Base-by-base conservation (phyloP, 192 early-diverging fungal genomes). In the Nowakowskiella sp. region DNA sequence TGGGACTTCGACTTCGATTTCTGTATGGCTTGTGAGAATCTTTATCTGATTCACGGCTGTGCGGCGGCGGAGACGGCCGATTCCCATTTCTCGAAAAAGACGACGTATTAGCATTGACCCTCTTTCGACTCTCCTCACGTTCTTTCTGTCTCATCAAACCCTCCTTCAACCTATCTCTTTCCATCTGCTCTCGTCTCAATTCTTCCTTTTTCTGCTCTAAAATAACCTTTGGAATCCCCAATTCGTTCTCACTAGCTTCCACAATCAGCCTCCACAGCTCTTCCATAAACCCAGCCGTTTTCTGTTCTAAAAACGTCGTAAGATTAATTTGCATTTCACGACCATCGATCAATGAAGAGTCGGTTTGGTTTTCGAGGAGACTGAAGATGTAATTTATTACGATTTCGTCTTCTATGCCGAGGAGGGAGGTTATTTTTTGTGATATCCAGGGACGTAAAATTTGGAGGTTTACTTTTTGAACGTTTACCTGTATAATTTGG, bases 331-430 rank as follows among this genome's bases (percentile, higher is more conserved):
- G 95, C 74, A 99, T 90, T 16, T 75, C 57, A 47, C 28, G 7
- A 49, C 26, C 24, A 51, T 23, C 13, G 21, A 13, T 36, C 16
- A 6, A 6, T 5, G 31, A 47, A 4, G 13, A 25, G 1, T 8
- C 56, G 7, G 26, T 31, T 4, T 23, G 8, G 43, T 51, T 82
- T 53, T 94, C 85, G 28, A 98, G 72, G 66, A 92, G 74, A 26
- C 83, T 82, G 51, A 86, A 81, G 2, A 94, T 73, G 63, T 85
- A 92, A 33, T 92, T 87, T 46, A 90, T 76, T 3, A 95, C 73
- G 19, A 99, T 81, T 52, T 99, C 95, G 61, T 99, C 95, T 44
- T 99, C 95, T 25, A 92, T 73, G 1, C 90, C 91, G 26, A 99
- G 73, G 4, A 91, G 57, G 25, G 86, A 71, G 34, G 68, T 74